These are phyloP conservation scores for Ophiostoma himal-ulmi DNA, from an alignment of 2,329 filamentous ascomycete species.

Conservation along the genomic window DNA sequence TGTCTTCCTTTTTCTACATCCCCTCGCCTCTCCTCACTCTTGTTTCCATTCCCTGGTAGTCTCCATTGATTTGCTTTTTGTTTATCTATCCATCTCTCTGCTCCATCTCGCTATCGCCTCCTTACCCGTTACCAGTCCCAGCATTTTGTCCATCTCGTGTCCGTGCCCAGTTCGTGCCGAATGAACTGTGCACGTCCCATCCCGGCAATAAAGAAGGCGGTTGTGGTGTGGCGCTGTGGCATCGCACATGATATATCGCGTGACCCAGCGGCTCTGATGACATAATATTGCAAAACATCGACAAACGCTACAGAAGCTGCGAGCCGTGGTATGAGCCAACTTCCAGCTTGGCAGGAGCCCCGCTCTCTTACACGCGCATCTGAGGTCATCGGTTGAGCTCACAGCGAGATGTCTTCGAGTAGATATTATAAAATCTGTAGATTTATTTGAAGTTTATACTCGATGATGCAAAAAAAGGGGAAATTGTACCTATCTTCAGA, in stretches of 20 bases:
- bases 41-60: not conserved
- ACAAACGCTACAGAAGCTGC: not conserved
- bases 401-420: not conserved
- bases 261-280: not conserved
- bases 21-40: not conserved
- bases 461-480: not conserved
- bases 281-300: not conserved
- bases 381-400: constrained; percentile 4
- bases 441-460: too few species aligned
- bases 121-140: not conserved
- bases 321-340: not conserved
- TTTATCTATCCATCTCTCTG: too few species aligned
- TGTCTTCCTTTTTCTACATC: not conserved
- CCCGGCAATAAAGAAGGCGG: not conserved
- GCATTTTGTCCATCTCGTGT: constrained; percentile 1
- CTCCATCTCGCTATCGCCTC: not conserved
- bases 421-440: not conserved
- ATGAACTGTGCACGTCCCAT: not conserved
- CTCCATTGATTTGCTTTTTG: not conserved
- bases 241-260: not conserved
- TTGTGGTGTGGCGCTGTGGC: not conserved
- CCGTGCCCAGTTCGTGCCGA: not conserved
- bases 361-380: constrained; percentile 2
- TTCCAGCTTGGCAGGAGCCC: not conserved
- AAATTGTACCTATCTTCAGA: not conserved